Percentiles rank a stretch among this genome's conserved stretches.
Conservation (phyloP, 371 early-diverging fungal genomes). For the Lichtheimia hyalospora region DNA sequence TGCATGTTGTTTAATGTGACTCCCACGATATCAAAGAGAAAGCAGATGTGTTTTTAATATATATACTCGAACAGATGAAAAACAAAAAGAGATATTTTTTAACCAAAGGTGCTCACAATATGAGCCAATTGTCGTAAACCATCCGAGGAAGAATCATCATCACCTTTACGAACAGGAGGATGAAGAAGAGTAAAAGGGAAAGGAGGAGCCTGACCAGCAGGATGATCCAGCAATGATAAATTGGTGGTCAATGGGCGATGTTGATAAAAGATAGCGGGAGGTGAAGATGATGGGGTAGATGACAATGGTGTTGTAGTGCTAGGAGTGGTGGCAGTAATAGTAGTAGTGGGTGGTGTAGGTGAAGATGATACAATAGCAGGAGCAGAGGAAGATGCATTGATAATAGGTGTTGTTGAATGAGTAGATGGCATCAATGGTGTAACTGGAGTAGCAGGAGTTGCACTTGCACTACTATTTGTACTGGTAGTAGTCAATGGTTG, state of each 20-base stretch:
- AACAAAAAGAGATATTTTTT: background rate
- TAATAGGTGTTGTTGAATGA: background rate
- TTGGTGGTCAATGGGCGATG: constrained; percentile 17
- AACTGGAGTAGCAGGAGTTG: too few relatives aligned
- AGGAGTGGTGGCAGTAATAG: too few relatives aligned
- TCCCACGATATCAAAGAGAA: too few relatives aligned
- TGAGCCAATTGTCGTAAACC: constrained; percentile 21
- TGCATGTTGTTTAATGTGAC: too few relatives aligned
- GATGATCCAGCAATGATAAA: background rate
- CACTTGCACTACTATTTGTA: background rate
- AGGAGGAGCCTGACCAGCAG: constrained; percentile 6
- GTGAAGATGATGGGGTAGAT: background rate
- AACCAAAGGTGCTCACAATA: constrained; percentile 20
- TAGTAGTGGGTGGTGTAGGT: background rate
- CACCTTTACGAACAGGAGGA: constrained; percentile 10
- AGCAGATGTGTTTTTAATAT: too few relatives aligned
- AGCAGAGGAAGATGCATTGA: background rate
- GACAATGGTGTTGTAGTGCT: background rate
- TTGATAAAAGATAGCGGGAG: constrained; percentile 13
- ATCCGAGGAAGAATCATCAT: background rate
- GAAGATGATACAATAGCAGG: background rate
- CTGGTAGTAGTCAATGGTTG: background rate
- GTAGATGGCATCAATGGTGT: background rate
- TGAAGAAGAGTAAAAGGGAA: constrained; percentile 9
- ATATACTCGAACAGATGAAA: background rate